Evolutionary conservation across 1,284 basidiomycete genomes (phyloP), one percentile per base, ranked within the genome.

Genomic region (Boletus holoroseus): DNA sequence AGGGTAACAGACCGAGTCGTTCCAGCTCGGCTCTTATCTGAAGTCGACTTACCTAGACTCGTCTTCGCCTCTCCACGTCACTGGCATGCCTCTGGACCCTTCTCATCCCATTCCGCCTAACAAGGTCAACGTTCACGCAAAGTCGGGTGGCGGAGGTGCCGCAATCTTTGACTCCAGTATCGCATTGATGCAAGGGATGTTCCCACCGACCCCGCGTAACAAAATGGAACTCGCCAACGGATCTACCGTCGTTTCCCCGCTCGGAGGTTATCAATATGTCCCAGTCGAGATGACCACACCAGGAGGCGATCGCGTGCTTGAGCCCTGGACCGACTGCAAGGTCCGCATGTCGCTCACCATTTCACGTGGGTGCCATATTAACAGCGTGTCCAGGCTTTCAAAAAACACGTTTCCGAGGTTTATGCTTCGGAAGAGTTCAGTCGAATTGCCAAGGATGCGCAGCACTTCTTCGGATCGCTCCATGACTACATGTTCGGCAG

Each of bases 271-370:
- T 69, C 87, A 91, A 68, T 91, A 91, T 57, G 77, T 91, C 51
- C 86, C 87, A 30, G 79, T 91, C 44, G 82, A 90, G 68, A 88
- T 88, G 32, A 79, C 90, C 41, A 82, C 90, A 59, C 85, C 88
- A 38, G 78, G 76, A 34, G 86, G 90, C 57, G 88, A 90, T 62
- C 79, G 83, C 58, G 86, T 87, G 50, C 73, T 94, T 58, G 88
- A 94, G 69, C 81, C 83, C 42, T 93, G 87, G 86, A 88, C 86
- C n/a, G 76, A 83, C 60, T 91, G 89, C 73, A 83, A 85, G 30
- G 85, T 87, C 63, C 47, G 78, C 51, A 43, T 49, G 26, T 34
- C 31, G 37, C 18, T 52, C 49, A 5, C 39, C 24, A 11, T 52
- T 43, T 40, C 59, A 55, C 57, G 55, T 63, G 55, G 28, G 28